phyloP scores from a whole-genome alignment of 2,329 filamentous ascomycete genomes.

The Pseudopyrenochaeta lycopersici region DNA sequence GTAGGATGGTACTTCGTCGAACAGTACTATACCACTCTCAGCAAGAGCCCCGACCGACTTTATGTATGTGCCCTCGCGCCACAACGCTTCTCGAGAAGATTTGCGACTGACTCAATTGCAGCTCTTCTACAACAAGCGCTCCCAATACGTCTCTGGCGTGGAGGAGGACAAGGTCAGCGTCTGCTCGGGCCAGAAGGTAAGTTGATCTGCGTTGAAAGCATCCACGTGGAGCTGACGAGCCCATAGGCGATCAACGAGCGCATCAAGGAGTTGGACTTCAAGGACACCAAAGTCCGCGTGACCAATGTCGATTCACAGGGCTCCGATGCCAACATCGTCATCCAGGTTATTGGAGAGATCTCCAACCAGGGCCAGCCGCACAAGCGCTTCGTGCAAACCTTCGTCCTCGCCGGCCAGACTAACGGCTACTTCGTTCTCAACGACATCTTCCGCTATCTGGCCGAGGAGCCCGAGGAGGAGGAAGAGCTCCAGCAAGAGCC shows the following conservation, averaged over 20 bases:
- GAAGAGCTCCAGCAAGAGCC: constrained; percentile 52
- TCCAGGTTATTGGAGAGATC: constrained; percentile 97
- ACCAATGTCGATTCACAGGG: constrained; percentile 97
- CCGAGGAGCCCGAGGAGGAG: constrained; percentile 80
- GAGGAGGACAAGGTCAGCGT: constrained; percentile 91
- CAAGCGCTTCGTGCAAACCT: constrained; percentile 97
- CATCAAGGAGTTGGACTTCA: constrained; percentile 91
- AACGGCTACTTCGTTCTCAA: constrained; percentile 99
- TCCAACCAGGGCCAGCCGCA: constrained; percentile 92
- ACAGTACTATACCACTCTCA: constrained; percentile 98
- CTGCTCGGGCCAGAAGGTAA: constrained; percentile 85
- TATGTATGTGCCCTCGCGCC: constrained; percentile 60
- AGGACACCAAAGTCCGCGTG: constrained; percentile 97
- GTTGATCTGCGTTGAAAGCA: constrained; percentile 44
- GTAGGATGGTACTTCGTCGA: constrained; percentile 99
- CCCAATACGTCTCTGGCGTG: constrained; percentile 90
- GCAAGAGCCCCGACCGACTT: constrained; percentile 92
- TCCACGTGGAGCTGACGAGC: constrained; percentile 2
- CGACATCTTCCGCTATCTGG: constrained; percentile 95
- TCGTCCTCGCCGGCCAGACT: constrained; percentile 93
- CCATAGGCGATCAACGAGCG: constrained; percentile 87
- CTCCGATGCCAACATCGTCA: constrained; percentile 91
- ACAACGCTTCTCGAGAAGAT: background rate
- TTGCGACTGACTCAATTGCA: constrained; percentile 44
- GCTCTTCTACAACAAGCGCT: constrained; percentile 96